Conservation (phyloP, 441 rosid genomes). For the Eugenia klotzschiana region DNA sequence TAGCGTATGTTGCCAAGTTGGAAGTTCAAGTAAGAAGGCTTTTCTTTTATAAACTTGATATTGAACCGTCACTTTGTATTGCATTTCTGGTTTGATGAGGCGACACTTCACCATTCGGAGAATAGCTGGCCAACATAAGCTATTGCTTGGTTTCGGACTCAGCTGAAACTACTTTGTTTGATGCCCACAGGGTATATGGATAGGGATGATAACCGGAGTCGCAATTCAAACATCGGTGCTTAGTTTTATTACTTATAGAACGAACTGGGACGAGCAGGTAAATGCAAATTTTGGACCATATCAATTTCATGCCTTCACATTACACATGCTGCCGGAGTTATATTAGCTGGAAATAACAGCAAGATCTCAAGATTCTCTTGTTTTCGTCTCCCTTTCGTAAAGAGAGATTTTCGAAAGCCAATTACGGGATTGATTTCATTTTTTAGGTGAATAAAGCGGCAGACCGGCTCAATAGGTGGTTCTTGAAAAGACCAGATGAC, state of each 20-base stretch:
- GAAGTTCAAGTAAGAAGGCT: constrained; percentile 8
- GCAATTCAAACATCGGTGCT: background rate
- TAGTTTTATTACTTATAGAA: constrained; percentile 3
- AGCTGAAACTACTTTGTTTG: background rate
- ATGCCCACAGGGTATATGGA: constrained; percentile 5
- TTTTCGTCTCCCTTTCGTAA: background rate
- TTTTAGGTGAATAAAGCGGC: constrained; percentile 27
- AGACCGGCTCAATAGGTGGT: constrained; percentile 14
- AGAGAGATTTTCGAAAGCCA: background rate
- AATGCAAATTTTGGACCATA: background rate
- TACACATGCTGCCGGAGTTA: background rate
- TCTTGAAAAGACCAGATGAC: constrained; percentile 6
- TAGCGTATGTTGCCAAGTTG: constrained; percentile 13
- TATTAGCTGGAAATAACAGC: background rate
- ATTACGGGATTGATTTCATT: background rate
- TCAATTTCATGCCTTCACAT: background rate
- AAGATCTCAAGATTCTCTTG: background rate
- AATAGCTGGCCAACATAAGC: background rate
- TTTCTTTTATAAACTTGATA: background rate
- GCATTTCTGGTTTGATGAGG: background rate
- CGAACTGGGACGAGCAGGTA: constrained; percentile 15
- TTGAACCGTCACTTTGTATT: background rate
- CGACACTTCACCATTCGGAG: background rate
- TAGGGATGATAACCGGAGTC: constrained; percentile 6
- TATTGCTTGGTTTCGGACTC: background rate